Percentiles rank a stretch among this genome's conserved stretches.
phyloP scores from a whole-genome alignment of 345 rosid species.

The Linum usitatissimum region DNA sequence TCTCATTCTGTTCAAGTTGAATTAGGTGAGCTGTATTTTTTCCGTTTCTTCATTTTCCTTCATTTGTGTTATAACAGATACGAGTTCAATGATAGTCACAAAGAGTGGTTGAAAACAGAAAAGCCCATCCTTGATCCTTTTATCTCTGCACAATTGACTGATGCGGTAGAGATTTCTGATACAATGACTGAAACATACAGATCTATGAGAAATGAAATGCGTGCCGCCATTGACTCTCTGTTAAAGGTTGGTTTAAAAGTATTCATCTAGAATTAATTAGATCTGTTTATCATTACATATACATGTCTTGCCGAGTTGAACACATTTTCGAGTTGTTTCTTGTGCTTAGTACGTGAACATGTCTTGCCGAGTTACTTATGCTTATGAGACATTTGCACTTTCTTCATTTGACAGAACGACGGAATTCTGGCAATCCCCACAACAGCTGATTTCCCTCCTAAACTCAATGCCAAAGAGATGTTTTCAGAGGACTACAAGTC shows the following conservation, averaged over 20 bases:
- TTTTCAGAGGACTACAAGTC: constrained; percentile 57
- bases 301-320: no score
- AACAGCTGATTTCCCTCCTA: constrained; percentile 64
- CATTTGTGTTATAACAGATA: constrained; percentile 35
- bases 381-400: not conserved
- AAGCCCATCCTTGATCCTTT: constrained; percentile 62
- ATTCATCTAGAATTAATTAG: not conserved
- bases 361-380: not conserved
- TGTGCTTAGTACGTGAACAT: not conserved
- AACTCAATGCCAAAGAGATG: constrained; percentile 73
- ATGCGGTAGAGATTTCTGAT: constrained; percentile 29
- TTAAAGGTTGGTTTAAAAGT: constrained; percentile 49
- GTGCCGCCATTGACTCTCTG: constrained; percentile 58
- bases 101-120: constrained; percentile 57
- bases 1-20: not conserved
- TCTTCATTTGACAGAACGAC: constrained; percentile 56
- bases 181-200: constrained; percentile 54
- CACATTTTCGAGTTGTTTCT: not conserved
- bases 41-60: not conserved
- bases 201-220: constrained; percentile 59
- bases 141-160: constrained; percentile 38
- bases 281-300: no score
- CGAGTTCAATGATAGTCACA: constrained; percentile 58
- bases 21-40: not conserved
- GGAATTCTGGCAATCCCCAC: constrained; percentile 84